Evolutionary conservation across 1,284 basidiomycete genomes (phyloP).

Genomic region (Megacollybia platyphylla): DNA sequence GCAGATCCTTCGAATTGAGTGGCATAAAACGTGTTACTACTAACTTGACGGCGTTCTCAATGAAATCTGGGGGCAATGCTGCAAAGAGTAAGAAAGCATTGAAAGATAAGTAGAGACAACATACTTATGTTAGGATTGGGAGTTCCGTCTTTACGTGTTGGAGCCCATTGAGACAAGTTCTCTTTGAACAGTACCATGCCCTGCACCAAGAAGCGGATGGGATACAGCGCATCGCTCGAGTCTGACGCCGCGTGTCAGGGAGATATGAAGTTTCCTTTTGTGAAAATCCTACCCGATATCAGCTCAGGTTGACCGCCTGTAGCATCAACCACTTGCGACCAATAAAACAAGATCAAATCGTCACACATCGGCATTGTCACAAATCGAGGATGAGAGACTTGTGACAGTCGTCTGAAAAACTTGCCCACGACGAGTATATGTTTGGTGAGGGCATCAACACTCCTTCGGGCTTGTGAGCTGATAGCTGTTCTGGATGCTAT

Average conservation of each 20-base stretch:
- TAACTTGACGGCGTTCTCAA: constrained; percentile 66
- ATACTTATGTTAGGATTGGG: constrained; percentile 41
- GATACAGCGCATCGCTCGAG: constrained; percentile 44
- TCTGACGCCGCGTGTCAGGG: constrained; percentile 15
- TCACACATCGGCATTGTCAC: constrained; percentile 49
- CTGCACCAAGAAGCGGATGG: constrained; percentile 73
- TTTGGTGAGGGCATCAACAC: constrained; percentile 45
- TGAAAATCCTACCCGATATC: constrained; percentile 36
- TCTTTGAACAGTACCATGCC: constrained; percentile 86
- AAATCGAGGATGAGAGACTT: constrained; percentile 45
- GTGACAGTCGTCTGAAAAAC: constrained; percentile 62
- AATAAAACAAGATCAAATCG: constrained; percentile 63
- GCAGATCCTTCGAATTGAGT: constrained; percentile 65
- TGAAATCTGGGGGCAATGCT: constrained; percentile 68
- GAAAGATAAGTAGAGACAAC: constrained; percentile 1
- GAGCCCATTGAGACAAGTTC: constrained; percentile 62
- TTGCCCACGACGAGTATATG: constrained; percentile 65
- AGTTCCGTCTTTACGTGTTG: constrained; percentile 43
- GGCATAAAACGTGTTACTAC: constrained; percentile 78
- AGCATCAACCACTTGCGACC: constrained; percentile 63
- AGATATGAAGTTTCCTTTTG: background rate
- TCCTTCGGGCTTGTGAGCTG: constrained; percentile 19
- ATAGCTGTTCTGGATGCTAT: constrained; percentile 5
- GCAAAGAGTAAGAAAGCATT: constrained; percentile 3
- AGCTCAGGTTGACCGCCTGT: constrained; percentile 35